Evolutionary conservation across 2,329 filamentous ascomycete species (phyloP).

Genomic region (Fusarium subglutinans): DNA sequence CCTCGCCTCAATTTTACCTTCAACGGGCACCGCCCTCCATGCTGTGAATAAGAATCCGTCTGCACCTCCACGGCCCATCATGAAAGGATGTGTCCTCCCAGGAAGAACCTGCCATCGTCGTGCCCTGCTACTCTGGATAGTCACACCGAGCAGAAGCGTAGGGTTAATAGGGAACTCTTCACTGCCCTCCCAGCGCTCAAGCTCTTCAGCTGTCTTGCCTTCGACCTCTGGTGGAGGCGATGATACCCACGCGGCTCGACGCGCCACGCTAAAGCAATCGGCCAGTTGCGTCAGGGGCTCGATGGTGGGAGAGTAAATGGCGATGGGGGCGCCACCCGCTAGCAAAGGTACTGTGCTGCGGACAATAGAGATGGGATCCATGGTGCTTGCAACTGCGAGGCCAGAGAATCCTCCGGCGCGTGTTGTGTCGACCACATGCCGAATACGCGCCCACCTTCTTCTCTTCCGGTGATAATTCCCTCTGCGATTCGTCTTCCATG

Average conservation of each 20-base stretch:
- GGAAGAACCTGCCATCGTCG: conserved; percentile 91
- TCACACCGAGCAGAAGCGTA: conserved; percentile 79
- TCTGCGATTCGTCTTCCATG: conserved; percentile 83
- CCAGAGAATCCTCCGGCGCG: conserved; percentile 82
- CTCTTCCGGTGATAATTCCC: conserved; percentile 91
- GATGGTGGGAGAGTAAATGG: conserved; percentile 83
- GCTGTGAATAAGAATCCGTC: conserved; percentile 93
- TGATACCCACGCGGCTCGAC: conserved; percentile 78
- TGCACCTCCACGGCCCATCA: conserved; percentile 87
- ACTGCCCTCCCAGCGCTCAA: conserved; percentile 67
- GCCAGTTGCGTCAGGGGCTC: conserved; percentile 81
- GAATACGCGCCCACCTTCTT: conserved; percentile 79
- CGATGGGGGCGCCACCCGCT: conserved; percentile 82
- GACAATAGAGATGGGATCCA: conserved; percentile 82
- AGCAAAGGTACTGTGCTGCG: conserved; percentile 81
- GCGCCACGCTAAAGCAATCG: conserved; percentile 84
- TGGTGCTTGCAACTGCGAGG: conserved; percentile 81
- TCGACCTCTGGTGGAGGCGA: conserved; percentile 58
- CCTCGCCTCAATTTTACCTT: conserved; percentile 82
- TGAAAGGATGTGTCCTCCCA: conserved; percentile 89
- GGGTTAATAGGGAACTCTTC: conserved; percentile 90
- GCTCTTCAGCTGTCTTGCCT: conserved; percentile 57
- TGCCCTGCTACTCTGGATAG: conserved; percentile 81
- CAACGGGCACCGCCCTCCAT: conserved; percentile 80
- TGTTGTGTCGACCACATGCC: conserved; percentile 77